phyloP scores from a whole-genome alignment of 306 rosid genomes.

The Trifolium dubium region DNA sequence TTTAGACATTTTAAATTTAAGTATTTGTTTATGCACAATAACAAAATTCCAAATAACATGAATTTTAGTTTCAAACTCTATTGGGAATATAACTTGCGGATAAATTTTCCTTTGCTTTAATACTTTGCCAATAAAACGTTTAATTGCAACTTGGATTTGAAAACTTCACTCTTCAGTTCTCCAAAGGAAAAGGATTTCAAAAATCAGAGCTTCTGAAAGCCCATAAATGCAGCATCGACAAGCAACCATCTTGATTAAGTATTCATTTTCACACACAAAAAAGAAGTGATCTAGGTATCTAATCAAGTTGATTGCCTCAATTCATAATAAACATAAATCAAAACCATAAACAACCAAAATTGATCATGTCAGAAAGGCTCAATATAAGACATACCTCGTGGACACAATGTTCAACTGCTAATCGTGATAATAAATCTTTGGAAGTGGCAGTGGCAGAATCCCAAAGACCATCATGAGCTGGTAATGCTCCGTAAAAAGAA shows the following conservation, averaged over 20 bases:
- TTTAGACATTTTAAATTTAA: too few relatives aligned
- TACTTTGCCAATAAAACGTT: not conserved
- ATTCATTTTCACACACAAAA: constrained; percentile 23
- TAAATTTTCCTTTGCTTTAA: too few relatives aligned
- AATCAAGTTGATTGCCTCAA: not conserved
- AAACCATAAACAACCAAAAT: constrained; percentile 29
- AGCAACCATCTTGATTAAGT: constrained; percentile 8
- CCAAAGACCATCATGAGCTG: constrained; percentile 89
- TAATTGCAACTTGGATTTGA: constrained; percentile 13
- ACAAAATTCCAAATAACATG: too few relatives aligned
- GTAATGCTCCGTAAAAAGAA: constrained; percentile 78
- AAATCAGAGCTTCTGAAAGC: not conserved
- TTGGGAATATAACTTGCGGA: too few relatives aligned
- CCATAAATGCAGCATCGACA: not conserved
- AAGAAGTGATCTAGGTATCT: not conserved
- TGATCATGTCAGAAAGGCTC: constrained; percentile 4
- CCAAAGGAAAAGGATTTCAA: constrained; percentile 5
- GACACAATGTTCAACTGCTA: constrained; percentile 88
- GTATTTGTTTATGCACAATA: too few relatives aligned
- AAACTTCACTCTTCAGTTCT: constrained; percentile 15
- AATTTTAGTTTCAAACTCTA: too few relatives aligned
- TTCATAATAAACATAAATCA: constrained; percentile 30
- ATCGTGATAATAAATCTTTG: constrained; percentile 71
- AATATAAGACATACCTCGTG: constrained; percentile 67
- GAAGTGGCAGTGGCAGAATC: constrained; percentile 85